Evolutionary conservation across 805 yeast species (phyloP).

Genomic region (Metschnikowia bowlesiae): DNA sequence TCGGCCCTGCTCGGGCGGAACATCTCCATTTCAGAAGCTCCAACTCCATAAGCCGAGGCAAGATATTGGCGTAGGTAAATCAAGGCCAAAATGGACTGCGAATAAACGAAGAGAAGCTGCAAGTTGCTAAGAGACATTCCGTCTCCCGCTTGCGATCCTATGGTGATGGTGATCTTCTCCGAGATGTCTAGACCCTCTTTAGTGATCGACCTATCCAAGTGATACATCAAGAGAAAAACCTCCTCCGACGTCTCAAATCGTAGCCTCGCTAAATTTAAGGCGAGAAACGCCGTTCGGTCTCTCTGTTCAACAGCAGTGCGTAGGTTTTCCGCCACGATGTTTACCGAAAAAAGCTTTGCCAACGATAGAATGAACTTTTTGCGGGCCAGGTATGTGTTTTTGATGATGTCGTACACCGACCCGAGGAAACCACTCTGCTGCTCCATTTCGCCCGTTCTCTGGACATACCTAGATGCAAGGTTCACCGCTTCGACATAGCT

Average conservation of each 20-base stretch:
- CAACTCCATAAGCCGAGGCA: conserved; percentile 19
- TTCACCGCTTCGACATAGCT: conserved; percentile 61
- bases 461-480: conserved; percentile 46
- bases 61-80: conserved; percentile 19
- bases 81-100: conserved; percentile 16
- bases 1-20: conserved; percentile 29
- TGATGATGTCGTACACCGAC: conserved; percentile 41
- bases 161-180: conserved; percentile 17
- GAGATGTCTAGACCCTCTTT: conserved; percentile 39
- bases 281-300: conserved; percentile 23
- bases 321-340: conserved; percentile 5
- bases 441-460: conserved; percentile 15
- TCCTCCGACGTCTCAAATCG: conserved; percentile 49
- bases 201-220: conserved; percentile 40
- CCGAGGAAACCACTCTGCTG: conserved; percentile 32
- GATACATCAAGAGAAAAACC: conserved; percentile 39
- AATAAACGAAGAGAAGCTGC: conserved; percentile 13
- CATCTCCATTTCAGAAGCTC: conserved; percentile 20
- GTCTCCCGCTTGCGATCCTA: conserved; percentile 10
- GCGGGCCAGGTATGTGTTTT: conserved; percentile 32
- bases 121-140: conserved; percentile 15
- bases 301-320: conserved; percentile 17
- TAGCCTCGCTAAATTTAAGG: conserved; percentile 34
- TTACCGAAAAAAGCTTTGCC: conserved; percentile 17
- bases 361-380: conserved; percentile 37